These are phyloP conservation scores for Lipomyces kockii DNA, from an alignment of 805 yeast species.

Conservation along the genomic window DNA sequence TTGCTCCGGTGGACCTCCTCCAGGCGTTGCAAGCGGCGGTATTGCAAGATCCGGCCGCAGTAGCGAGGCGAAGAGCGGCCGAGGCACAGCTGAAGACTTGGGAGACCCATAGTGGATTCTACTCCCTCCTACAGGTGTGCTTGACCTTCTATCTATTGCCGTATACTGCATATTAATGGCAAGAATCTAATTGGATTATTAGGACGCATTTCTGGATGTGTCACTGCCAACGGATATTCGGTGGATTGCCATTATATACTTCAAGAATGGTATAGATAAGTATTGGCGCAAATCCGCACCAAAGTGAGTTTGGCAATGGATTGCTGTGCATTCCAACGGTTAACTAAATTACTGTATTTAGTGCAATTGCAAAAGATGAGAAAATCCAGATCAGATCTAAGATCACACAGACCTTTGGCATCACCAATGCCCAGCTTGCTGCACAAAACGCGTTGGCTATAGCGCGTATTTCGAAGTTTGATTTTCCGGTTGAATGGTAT, in stretches of 20 bases:
- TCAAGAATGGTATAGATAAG: slow-evolving; percentile 85
- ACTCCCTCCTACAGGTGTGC: slow-evolving; percentile 56
- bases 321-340: slow-evolving; percentile 4
- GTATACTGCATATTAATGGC: neutral
- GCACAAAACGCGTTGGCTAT: slow-evolving; percentile 86
- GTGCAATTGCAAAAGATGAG: slow-evolving; percentile 65
- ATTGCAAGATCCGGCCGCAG: slow-evolving; percentile 48
- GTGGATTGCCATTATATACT: slow-evolving; percentile 85
- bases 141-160: neutral
- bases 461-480: slow-evolving; percentile 77
- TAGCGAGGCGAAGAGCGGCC: slow-evolving; percentile 61
- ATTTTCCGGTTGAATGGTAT: slow-evolving; percentile 83
- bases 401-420: slow-evolving; percentile 64
- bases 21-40: slow-evolving; percentile 56
- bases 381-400: slow-evolving; percentile 64
- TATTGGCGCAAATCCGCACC: slow-evolving; percentile 78
- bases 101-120: slow-evolving; percentile 68
- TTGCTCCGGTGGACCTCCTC: slow-evolving; percentile 23
- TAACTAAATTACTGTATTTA: neutral
- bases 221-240: slow-evolving; percentile 67
- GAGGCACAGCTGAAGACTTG: slow-evolving; percentile 71
- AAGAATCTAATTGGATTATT: slow-evolving; percentile 20
- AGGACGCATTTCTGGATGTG: slow-evolving; percentile 63
- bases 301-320: slow-evolving; percentile 47
- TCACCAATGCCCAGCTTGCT: slow-evolving; percentile 72